phyloP scores from a whole-genome alignment of 306 rosid species.

The Rubus parviflorus region DNA sequence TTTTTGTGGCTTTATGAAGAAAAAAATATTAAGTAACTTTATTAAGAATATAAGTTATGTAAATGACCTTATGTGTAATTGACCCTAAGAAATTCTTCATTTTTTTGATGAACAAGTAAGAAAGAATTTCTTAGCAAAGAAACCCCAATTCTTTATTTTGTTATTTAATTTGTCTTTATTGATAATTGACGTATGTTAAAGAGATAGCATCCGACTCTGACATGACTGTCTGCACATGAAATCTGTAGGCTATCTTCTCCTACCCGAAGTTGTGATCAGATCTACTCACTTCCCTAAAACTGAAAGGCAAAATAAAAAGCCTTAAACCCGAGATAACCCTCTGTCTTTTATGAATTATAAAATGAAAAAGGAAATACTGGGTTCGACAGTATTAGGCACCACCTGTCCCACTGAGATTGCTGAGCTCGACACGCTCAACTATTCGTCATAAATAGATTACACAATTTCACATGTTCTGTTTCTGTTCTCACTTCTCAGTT shows the following conservation, averaged over 20 bases:
- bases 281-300: background rate
- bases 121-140: background rate
- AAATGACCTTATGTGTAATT: too few species aligned
- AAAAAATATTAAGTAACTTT: too few species aligned
- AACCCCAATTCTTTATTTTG: background rate
- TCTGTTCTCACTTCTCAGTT: background rate
- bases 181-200: background rate
- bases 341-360: background rate
- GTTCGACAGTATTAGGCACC: background rate
- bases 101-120: too few species aligned
- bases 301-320: background rate
- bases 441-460: constrained; percentile 1
- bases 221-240: background rate
- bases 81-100: too few species aligned
- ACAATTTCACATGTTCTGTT: constrained; percentile 19
- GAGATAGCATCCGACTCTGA: background rate
- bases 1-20: too few species aligned
- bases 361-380: background rate
- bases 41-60: too few species aligned
- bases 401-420: background rate
- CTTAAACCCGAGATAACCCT: background rate
- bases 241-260: background rate
- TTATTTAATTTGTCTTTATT: background rate
- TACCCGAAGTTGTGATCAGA: background rate
- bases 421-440: background rate